These are phyloP conservation scores for Kwoniella mangroviensis DNA, from an alignment of 768 basidiomycete species.

Conservation along the genomic window DNA sequence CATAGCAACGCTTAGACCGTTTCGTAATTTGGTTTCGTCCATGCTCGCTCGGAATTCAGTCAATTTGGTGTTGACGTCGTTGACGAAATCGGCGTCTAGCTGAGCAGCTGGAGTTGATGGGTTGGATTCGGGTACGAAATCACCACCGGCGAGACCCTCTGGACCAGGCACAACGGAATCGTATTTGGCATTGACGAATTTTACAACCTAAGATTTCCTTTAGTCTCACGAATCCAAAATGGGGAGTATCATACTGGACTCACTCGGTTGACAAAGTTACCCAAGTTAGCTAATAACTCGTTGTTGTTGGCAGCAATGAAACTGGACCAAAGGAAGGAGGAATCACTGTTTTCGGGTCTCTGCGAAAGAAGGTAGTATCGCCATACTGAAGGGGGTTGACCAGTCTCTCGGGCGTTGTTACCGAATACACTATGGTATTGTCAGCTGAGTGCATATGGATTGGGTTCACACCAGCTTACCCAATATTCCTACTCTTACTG, in stretches of 20 bases:
- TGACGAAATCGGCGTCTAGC: slow-evolving; percentile 69
- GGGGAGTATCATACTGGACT: slow-evolving; percentile 18
- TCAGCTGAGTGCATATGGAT: slow-evolving; percentile 5
- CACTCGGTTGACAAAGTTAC: slow-evolving; percentile 93
- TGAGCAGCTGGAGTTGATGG: slow-evolving; percentile 59
- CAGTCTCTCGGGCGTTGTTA: slow-evolving; percentile 88
- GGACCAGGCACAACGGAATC: slow-evolving; percentile 79
- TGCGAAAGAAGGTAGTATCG: slow-evolving; percentile 91
- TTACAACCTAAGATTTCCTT: slow-evolving; percentile 62
- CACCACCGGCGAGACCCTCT: slow-evolving; percentile 69
- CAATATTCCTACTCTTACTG: slow-evolving; percentile 94
- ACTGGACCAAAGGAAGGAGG: slow-evolving; percentile 95
- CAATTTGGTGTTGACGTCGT: slow-evolving; percentile 76
- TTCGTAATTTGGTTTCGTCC: slow-evolving; percentile 87
- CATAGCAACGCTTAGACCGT: slow-evolving; percentile 88
- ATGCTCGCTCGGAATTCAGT: slow-evolving; percentile 81
- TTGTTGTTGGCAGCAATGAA: slow-evolving; percentile 93
- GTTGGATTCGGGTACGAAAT: slow-evolving; percentile 68
- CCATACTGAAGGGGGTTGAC: slow-evolving; percentile 93
- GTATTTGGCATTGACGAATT: slow-evolving; percentile 88
- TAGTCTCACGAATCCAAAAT: not conserved
- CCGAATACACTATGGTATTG: slow-evolving; percentile 73
- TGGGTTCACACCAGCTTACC: slow-evolving; percentile 55
- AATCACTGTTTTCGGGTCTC: slow-evolving; percentile 89
- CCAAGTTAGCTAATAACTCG: slow-evolving; percentile 92